A percentile compares a stretch with the other conserved stretches of the same genome.
These are phyloP conservation scores for Liquidambar formosana DNA, from an alignment of 164 flowering plant genomes.

Conservation along the genomic window DNA sequence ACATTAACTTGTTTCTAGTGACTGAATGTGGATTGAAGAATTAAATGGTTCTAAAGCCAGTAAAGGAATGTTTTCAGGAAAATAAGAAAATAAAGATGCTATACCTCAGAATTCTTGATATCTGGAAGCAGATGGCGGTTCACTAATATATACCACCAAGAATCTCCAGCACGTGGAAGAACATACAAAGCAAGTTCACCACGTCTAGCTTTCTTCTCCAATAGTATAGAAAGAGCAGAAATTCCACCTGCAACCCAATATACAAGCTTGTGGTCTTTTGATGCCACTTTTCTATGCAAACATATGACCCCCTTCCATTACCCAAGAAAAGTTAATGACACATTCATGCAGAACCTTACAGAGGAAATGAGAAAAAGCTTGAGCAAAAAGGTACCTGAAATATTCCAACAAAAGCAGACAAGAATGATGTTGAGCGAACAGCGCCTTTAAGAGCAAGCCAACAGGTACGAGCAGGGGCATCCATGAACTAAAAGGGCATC, in stretches of 20 bases:
- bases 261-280: slow-evolving; percentile 86
- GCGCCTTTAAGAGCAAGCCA: slow-evolving; percentile 83
- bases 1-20: too few relatives aligned
- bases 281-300: slow-evolving; percentile 83
- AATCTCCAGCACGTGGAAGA: slow-evolving; percentile 94
- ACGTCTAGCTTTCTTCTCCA: slow-evolving; percentile 91
- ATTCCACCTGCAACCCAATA: slow-evolving; percentile 90
- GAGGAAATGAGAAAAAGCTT: background rate
- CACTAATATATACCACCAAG: slow-evolving; percentile 85
- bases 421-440: slow-evolving; percentile 85
- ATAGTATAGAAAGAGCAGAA: slow-evolving; percentile 81
- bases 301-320: slow-evolving; percentile 79
- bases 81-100: background rate
- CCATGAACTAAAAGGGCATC: slow-evolving; percentile 65
- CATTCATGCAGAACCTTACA: background rate
- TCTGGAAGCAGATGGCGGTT: slow-evolving; percentile 84
- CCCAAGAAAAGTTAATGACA: slow-evolving; percentile 6
- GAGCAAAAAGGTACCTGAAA: slow-evolving; percentile 68
- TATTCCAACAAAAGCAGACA: slow-evolving; percentile 92
- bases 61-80: background rate
- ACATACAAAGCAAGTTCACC: slow-evolving; percentile 91
- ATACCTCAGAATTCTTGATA: slow-evolving; percentile 92
- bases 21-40: background rate
- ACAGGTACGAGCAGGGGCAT: slow-evolving; percentile 68
- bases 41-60: slow-evolving; percentile 22